These are phyloP conservation scores for Tothia fuscella DNA, from an alignment of 2,329 filamentous ascomycete genomes.

Conservation along the genomic window DNA sequence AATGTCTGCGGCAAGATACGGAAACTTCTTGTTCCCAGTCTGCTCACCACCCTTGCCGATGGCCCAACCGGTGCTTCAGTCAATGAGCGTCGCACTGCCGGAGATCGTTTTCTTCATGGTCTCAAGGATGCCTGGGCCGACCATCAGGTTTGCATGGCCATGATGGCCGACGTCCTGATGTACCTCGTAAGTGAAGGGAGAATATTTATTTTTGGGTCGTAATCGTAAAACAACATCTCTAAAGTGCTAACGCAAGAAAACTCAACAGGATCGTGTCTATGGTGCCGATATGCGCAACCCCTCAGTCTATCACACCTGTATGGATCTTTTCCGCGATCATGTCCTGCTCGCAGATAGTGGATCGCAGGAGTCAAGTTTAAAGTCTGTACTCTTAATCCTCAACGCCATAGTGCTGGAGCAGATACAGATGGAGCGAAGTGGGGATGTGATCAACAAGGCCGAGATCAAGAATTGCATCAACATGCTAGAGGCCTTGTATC, in stretches of 20 bases:
- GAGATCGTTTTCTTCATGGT: slow-evolving; percentile 69
- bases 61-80: slow-evolving; percentile 45
- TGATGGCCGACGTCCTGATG: slow-evolving; percentile 94
- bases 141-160: slow-evolving; percentile 86
- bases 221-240: neutral
- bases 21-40: slow-evolving; percentile 21
- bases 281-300: slow-evolving; percentile 59
- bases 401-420: slow-evolving; percentile 70
- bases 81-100: slow-evolving; percentile 66
- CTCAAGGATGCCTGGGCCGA: slow-evolving; percentile 74
- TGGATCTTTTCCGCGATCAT: slow-evolving; percentile 78
- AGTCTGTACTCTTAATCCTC: slow-evolving; percentile 3
- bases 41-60: slow-evolving; percentile 55
- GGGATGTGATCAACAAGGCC: slow-evolving; percentile 74
- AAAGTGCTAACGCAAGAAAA: neutral
- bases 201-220: neutral
- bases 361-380: neutral
- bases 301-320: slow-evolving; percentile 72
- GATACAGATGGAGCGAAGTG: slow-evolving; percentile 82
- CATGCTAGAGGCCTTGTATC: slow-evolving; percentile 84
- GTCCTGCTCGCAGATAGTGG: slow-evolving; percentile 48
- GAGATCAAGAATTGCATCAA: slow-evolving; percentile 72
- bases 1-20: slow-evolving; percentile 62
- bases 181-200: slow-evolving; percentile 54
- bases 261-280: slow-evolving; percentile 61